Evolutionary conservation across 495 filamentous ascomycete species (phyloP), one percentile per base, ranked within the genome.

Genomic region (Hyaloscypha hepaticicola): DNA sequence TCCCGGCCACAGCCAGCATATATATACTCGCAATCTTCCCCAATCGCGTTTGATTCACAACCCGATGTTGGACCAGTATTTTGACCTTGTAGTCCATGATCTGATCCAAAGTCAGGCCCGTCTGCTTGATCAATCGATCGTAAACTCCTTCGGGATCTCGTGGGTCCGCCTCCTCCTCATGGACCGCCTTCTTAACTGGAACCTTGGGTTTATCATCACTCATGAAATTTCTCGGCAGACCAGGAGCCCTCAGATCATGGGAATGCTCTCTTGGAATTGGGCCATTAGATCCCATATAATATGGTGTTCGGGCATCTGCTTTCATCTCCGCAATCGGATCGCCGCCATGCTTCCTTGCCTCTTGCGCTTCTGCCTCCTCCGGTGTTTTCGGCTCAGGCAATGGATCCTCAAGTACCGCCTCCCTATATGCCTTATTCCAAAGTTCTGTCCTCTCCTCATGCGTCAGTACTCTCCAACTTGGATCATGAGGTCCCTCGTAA

Each of bases 1-100:
- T 96, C 52, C 95, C 95, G 6, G 92, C 92, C 55, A 97, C 82
- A 5, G 85, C 83, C 49, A 97, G 76, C 65, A 80, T 75, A 73
- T 93, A 95, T 11, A 81, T 64, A 71, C 85, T 87, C 58, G 77
- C 77, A 60, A 98, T 86, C 83, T 97, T 99, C 69, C 95, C 95
- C 76, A 99, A 85, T 79, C 92, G 90, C 29, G 96, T 98, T 83
- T 97, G 93, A 77, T 99, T 99, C 65, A 83, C 78, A 52, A 99
- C 96, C 1, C 73, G 73, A 70, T 93, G 89, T 3, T 63, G 60
- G 24, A 96, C 90, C 27, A 99, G 71, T 14, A 77, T 76, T 80
- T 92, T 95, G 25, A 79, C 74, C 26, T 78, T 76, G 57, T 91
- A 75, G 1, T 67, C 49, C 14, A 76, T 51, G 55, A 97, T 85